A percentile compares a stretch with the other conserved stretches of the same genome.
phyloP scores from a whole-genome alignment of 139 green algal genomes.

The Prasinococcaceae sp. region DNA sequence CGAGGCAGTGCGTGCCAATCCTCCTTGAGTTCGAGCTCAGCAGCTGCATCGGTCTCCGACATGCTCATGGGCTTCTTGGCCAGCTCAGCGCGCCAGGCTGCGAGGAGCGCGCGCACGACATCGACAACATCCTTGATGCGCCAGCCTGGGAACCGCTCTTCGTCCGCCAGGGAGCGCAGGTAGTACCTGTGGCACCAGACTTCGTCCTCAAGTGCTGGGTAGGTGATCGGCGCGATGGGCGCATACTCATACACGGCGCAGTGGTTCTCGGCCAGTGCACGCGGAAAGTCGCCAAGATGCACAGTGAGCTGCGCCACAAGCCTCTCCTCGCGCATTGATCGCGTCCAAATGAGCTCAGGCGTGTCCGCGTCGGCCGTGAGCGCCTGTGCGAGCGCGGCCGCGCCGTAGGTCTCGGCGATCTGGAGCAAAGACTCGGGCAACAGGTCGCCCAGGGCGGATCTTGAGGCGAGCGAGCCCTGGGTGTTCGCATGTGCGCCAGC shows the following conservation, averaged over 20 bases:
- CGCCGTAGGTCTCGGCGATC: slow-evolving; percentile 28
- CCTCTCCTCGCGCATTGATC: slow-evolving; percentile 57
- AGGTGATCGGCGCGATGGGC: slow-evolving; percentile 66
- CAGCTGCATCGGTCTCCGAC: no score
- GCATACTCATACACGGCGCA: slow-evolving; percentile 69
- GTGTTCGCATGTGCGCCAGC: no score
- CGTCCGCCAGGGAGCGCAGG: slow-evolving; percentile 73
- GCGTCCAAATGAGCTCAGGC: slow-evolving; percentile 86
- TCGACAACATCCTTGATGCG: slow-evolving; percentile 64
- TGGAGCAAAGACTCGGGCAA: slow-evolving; percentile 83
- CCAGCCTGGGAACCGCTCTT: slow-evolving; percentile 57
- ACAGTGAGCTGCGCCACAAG: slow-evolving; percentile 46
- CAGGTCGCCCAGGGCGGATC: slow-evolving; percentile 63
- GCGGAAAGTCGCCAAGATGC: slow-evolving; percentile 31
- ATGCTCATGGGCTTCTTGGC: slow-evolving; percentile 48
- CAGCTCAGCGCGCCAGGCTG: slow-evolving; percentile 67
- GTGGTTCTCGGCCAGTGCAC: slow-evolving; percentile 36
- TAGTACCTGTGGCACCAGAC: slow-evolving; percentile 91
- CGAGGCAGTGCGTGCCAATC: neutral
- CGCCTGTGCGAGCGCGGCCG: slow-evolving; percentile 56
- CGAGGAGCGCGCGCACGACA: slow-evolving; percentile 74
- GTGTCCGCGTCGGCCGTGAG: slow-evolving; percentile 66
- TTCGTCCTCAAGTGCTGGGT: slow-evolving; percentile 70
- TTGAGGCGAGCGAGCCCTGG: slow-evolving; percentile 41
- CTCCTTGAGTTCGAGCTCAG: slow-evolving; percentile 39